Evolutionary conservation across 1,139 yeast genomes (phyloP), one percentile per base, ranked within the genome.

Genomic region (Casaregolazyma suthepensis): DNA sequence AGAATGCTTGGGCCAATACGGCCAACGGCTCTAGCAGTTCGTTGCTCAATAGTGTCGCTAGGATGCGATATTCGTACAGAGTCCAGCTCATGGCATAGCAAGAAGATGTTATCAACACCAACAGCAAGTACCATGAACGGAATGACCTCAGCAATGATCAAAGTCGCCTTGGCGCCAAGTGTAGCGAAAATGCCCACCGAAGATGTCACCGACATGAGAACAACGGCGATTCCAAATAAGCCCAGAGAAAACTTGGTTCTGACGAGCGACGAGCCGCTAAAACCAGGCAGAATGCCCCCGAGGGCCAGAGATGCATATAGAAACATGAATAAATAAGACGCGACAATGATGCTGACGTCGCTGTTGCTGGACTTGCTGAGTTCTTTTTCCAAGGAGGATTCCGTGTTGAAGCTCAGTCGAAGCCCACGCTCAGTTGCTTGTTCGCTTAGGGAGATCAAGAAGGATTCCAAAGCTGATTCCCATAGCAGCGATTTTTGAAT

Each of bases 131-230:
- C 86, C 63, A 93, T 72, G 64, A 93, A 93, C n/a, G 98, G 98
- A 46, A 93, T 93, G 3, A 93, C 98, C 66, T 93, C 98, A 1
- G 98, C 97, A 59, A 93, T 89, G 59, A 93, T 91, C 43, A 93
- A 74, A 0, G 98, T 93, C 0, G 96, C 87, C 63, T 87, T 88
- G 51, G 91, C 71, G 0, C 95, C 95, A 18, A 86, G 59, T 10
- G 80, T 64, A 7, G 96, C 78, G 67, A 88, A 85, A n/a, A 87
- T 62, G 50, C 61, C 97, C 1, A 90, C 87, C 0, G 97, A 81
- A 1, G 95, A 78, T 0, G 81, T 69, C 0, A 91, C 96, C 0
- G 97, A 89, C 15, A 88, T 66, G 22, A 89, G 68, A 5, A 93
- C 96, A 43, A 91, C 86, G 12, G 82, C 57, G 31, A 93, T 87